A percentile compares a stretch with the other conserved stretches of the same genome.
phyloP scores from a whole-genome alignment of 768 basidiomycete species.

The Rhodotorula diobovata region DNA sequence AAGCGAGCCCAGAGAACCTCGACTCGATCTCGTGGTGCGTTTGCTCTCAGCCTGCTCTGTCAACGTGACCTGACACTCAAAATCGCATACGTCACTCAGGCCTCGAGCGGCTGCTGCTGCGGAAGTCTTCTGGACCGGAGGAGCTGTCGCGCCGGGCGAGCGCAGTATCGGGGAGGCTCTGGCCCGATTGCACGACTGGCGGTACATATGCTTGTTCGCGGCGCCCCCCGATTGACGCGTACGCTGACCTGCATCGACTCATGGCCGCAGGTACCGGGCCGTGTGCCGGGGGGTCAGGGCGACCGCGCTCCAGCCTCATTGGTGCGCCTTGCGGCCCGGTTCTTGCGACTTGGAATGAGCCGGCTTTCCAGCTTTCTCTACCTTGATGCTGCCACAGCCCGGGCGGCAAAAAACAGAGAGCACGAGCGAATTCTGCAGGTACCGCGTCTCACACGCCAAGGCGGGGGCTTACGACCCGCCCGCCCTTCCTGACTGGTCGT shows the following conservation, averaged over 20 bases:
- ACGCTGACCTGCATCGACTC: no score
- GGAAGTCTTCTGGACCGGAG: constrained; percentile 72
- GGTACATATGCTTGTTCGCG: constrained; percentile 4
- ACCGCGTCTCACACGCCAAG: no score
- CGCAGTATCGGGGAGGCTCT: constrained; percentile 55
- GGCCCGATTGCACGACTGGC: constrained; percentile 62
- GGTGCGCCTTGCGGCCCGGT: constrained; percentile 65
- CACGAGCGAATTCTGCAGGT: no score
- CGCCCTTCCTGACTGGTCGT: no score
- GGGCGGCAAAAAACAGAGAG: no score
- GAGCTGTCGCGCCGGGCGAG: constrained; percentile 44
- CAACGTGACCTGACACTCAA: fast-evolving
- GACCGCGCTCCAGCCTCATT: constrained; percentile 63
- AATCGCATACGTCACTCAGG: background rate
- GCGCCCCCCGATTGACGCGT: no score
- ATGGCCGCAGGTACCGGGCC: constrained; percentile 54
- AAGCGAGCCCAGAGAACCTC: constrained; percentile 63
- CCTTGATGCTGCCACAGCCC: background rate
- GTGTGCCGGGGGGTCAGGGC: constrained; percentile 60
- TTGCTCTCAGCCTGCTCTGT: constrained; percentile 50
- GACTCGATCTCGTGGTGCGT: constrained; percentile 70
- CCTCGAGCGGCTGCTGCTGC: constrained; percentile 53
- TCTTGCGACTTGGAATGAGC: constrained; percentile 54
- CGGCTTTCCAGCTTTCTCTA: background rate
- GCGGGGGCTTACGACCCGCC: no score